Conservation (phyloP, 805 yeast genomes). For the Starmerella floricola region DNA sequence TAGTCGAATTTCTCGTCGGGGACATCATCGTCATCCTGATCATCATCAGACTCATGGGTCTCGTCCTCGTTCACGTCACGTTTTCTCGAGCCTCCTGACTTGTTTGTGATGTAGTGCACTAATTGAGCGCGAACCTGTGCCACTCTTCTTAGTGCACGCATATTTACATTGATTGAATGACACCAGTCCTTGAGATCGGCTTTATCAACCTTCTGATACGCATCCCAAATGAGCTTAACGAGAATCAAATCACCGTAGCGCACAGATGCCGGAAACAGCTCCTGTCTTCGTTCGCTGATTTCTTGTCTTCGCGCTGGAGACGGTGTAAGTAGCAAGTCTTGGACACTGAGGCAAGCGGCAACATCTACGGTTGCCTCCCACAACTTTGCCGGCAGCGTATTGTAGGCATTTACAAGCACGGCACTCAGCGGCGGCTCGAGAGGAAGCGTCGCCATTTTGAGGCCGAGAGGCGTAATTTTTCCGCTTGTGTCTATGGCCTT, state of each 20-base stretch:
- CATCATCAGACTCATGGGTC: constrained; percentile 16
- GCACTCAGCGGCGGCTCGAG: constrained; percentile 86
- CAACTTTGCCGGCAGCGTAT: constrained; percentile 29
- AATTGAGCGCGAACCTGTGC: constrained; percentile 64
- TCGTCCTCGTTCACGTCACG: constrained; percentile 23
- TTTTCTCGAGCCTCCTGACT: constrained; percentile 27
- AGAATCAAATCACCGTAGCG: constrained; percentile 73
- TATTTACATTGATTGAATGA: constrained; percentile 58
- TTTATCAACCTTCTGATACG: constrained; percentile 30
- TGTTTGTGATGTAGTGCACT: constrained; percentile 41
- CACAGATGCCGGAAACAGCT: constrained; percentile 56
- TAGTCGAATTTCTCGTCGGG: constrained; percentile 3
- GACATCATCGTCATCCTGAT: constrained; percentile 4
- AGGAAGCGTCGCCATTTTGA: constrained; percentile 77
- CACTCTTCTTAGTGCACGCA: constrained; percentile 71
- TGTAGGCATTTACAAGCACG: constrained; percentile 62
- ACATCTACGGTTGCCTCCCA: constrained; percentile 68
- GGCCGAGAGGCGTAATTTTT: constrained; percentile 65
- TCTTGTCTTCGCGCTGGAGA: constrained; percentile 72
- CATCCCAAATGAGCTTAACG: constrained; percentile 63
- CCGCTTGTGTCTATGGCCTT: constrained; percentile 73
- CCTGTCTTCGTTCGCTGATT: constrained; percentile 60
- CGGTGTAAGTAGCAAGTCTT: constrained; percentile 72
- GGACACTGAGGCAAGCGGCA: constrained; percentile 86
- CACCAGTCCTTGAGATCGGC: constrained; percentile 78